phyloP scores from a whole-genome alignment of 2,329 filamentous ascomycete species.

The Sporothrix sp. region DNA sequence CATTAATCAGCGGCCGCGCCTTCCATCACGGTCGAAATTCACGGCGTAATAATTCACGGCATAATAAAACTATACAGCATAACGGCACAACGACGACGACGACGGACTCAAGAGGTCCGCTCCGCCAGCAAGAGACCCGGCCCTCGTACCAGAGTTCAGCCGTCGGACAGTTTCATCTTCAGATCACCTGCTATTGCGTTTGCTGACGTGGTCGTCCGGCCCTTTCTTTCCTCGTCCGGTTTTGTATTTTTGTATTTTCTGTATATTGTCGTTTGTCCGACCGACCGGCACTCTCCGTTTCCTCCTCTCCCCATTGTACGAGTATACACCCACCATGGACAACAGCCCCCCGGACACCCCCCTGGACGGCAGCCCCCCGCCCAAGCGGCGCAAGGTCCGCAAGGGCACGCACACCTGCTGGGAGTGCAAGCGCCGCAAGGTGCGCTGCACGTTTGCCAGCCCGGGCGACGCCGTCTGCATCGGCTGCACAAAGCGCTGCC shows the following conservation, averaged over 20 bases:
- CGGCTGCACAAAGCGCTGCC: slow-evolving; percentile 34
- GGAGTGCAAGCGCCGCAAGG: slow-evolving; percentile 48
- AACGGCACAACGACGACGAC: background rate
- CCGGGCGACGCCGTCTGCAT: slow-evolving; percentile 30
- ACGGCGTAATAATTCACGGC: background rate
- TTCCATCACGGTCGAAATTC: background rate
- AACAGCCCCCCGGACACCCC: background rate
- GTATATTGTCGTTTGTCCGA: no score
- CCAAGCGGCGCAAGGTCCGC: slow-evolving; percentile 14
- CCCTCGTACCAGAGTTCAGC: no score
- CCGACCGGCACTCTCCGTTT: no score
- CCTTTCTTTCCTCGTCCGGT: no score
- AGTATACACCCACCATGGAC: no score
- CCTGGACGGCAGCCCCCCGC: background rate
- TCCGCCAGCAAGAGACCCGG: no score
- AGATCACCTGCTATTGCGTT: no score
- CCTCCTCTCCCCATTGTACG: no score
- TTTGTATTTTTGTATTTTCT: no score
- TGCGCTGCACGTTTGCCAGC: slow-evolving; percentile 36
- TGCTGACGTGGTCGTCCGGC: no score
- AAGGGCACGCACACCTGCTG: slow-evolving; percentile 41
- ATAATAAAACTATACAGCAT: background rate
- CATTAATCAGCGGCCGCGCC: background rate
- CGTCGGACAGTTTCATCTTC: no score
- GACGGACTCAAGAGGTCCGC: background rate